These are phyloP conservation scores for Yarrowia galli DNA, from an alignment of 1,139 yeast genomes.

Conservation along the genomic window DNA sequence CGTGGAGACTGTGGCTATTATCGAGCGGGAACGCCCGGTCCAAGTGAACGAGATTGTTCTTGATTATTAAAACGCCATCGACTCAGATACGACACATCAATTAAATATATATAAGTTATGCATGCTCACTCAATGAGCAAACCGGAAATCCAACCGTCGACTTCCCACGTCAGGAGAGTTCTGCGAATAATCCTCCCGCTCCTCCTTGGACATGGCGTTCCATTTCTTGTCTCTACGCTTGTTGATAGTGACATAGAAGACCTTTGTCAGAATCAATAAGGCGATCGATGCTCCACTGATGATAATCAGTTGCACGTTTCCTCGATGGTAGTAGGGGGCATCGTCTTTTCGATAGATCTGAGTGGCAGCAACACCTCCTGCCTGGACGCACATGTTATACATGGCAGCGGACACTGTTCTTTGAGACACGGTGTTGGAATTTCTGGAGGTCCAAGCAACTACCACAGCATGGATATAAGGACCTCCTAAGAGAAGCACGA, in stretches of 20 bases:
- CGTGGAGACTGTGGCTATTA: not conserved
- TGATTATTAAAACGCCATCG: not conserved
- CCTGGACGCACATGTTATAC: conserved; percentile 67
- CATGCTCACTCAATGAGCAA: conserved; percentile 28
- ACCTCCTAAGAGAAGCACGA: conserved; percentile 58
- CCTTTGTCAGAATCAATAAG: conserved; percentile 42
- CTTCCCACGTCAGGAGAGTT: conserved; percentile 60
- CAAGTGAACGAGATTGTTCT: conserved; percentile 17
- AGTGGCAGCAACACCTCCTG: conserved; percentile 59
- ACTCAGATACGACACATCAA: not conserved
- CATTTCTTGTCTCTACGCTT: conserved; percentile 56
- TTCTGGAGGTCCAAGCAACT: conserved; percentile 66
- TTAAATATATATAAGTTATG: conserved; percentile 8
- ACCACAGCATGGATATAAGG: conserved; percentile 62
- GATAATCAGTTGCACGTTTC: conserved; percentile 57
- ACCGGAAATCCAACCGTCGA: conserved; percentile 59
- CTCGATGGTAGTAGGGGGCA: conserved; percentile 63
- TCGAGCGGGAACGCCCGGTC: conserved; percentile 16
- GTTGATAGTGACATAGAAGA: conserved; percentile 60
- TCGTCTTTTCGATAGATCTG: conserved; percentile 64
- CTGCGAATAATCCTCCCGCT: conserved; percentile 55
- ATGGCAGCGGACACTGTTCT: conserved; percentile 67
- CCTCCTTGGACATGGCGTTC: conserved; percentile 58
- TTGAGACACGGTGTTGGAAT: conserved; percentile 64
- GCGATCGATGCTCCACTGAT: conserved; percentile 49